Conservation (phyloP, 305 asterid genomes). For the Lippia alba region DNA sequence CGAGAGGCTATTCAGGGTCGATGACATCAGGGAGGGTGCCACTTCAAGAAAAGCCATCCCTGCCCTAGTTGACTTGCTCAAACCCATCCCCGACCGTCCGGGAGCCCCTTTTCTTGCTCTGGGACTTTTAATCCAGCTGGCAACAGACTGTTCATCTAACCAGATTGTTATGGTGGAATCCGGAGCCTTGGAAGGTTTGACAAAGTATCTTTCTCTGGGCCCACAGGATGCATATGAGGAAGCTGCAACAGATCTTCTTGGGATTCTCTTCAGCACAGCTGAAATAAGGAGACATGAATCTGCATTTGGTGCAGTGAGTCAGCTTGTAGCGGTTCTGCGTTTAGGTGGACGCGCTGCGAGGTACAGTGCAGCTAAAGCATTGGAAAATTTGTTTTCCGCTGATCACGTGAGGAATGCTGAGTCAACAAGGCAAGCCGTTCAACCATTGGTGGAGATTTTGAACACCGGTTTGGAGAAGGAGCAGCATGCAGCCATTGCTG, state of each 20-base stretch:
- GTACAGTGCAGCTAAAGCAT: constrained; percentile 98
- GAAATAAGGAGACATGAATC: constrained; percentile 97
- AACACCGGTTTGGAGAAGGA: constrained; percentile 96
- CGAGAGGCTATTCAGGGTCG: constrained; percentile 95
- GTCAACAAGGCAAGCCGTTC: constrained; percentile 97
- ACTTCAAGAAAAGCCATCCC: constrained; percentile 98
- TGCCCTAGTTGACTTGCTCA: constrained; percentile 96
- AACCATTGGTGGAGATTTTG: constrained; percentile 94
- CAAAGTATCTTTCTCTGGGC: constrained; percentile 93
- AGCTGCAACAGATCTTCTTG: constrained; percentile 97
- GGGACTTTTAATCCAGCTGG: constrained; percentile 92
- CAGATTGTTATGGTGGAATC: constrained; percentile 96
- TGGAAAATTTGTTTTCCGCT: constrained; percentile 93
- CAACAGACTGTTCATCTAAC: constrained; percentile 83
- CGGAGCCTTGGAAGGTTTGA: constrained; percentile 95
- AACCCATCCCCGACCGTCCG: constrained; percentile 99
- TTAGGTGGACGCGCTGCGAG: constrained; percentile 99
- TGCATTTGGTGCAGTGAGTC: constrained; percentile 96
- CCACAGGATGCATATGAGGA: constrained; percentile 98
- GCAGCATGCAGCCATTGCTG: constrained; percentile 99
- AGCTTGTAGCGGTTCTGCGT: constrained; percentile 94
- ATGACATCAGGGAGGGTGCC: constrained; percentile 94
- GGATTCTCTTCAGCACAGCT: constrained; percentile 92
- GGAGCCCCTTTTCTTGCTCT: constrained; percentile 97
- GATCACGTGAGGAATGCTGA: constrained; percentile 99